These are phyloP conservation scores for Scytalidium lignicola DNA, from an alignment of 2,329 filamentous ascomycete genomes.

Conservation along the genomic window DNA sequence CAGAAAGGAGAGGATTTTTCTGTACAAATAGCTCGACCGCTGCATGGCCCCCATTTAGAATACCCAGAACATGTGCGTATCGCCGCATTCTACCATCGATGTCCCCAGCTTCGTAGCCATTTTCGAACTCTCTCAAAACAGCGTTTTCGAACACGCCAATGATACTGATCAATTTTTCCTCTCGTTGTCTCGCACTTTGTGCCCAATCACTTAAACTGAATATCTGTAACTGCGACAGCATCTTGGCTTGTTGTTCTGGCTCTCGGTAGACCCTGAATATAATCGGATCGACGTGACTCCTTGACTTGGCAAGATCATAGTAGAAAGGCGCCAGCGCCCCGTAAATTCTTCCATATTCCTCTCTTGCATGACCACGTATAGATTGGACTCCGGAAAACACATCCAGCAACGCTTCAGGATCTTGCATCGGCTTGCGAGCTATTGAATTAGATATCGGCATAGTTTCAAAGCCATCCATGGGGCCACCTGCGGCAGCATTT, in stretches of 20 bases:
- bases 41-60: constrained; percentile 73
- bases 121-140: constrained; percentile 85
- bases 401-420: constrained; percentile 60
- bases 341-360: constrained; percentile 89
- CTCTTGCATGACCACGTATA: constrained; percentile 75
- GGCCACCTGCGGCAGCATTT: constrained; percentile 24
- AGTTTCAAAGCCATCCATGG: constrained; percentile 70
- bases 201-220: constrained; percentile 81
- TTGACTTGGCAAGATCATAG: constrained; percentile 68
- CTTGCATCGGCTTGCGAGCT: constrained; percentile 38
- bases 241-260: constrained; percentile 84
- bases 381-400: constrained; percentile 70
- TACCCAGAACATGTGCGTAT: constrained; percentile 81
- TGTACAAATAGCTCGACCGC: constrained; percentile 83
- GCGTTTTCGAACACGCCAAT: constrained; percentile 83
- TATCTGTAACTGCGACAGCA: constrained; percentile 72
- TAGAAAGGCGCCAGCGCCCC: constrained; percentile 87
- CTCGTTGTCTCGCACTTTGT: constrained; percentile 64
- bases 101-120: constrained; percentile 85
- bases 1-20: constrained; percentile 78
- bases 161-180: constrained; percentile 69
- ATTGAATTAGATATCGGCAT: neutral
- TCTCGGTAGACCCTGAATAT: constrained; percentile 84
- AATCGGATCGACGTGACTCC: constrained; percentile 71
- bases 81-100: constrained; percentile 82